Evolutionary conservation across 139 green algal genomes (phyloP), one percentile per base, ranked within the genome.

Genomic region (Chlamydomonas sphaeroides): DNA sequence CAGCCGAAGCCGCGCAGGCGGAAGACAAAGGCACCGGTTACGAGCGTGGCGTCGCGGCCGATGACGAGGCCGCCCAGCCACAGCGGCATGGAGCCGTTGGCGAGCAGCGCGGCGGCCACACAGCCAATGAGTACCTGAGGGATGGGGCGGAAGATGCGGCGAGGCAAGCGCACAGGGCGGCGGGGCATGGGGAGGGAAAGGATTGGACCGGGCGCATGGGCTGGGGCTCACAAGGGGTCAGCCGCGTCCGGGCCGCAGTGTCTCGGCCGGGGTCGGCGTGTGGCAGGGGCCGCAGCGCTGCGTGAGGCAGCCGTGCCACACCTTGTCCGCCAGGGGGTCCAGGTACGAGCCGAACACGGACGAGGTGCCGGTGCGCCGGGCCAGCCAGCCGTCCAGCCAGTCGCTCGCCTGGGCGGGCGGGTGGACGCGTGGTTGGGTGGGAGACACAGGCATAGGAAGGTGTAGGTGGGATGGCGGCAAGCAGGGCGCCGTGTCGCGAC

Each of bases 261-360:
- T n/a, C n/a, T n/a, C n/a, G n/a, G n/a, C n/a, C n/a, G n/a, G n/a
- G n/a, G n/a, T n/a, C n/a, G n/a, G n/a, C n/a, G n/a, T n/a, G n/a
- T n/a, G n/a, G n/a, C n/a, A n/a, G n/a, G n/a, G n/a, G n/a, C n/a
- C n/a, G n/a, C n/a, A n/a, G n/a, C n/a, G n/a, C n/a, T n/a, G n/a
- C n/a, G n/a, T n/a, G n/a, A n/a, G n/a, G n/a, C n/a, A n/a, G n/a
- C n/a, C n/a, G n/a, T 14, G 45, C 45, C 32, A 5, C 61, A 82
- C 88, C 79, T 98, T 98, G 85, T 98, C 95, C 5, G 92, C 95
- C 48, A 97, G 57, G 0, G 95, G 95, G 78, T 98, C 95, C 18
- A 98, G 85, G 81, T 98, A 98, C 5, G 90, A 95, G 23, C 95
- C 95, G 21, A 98, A 85, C 1, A 96, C 89, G 17, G 87, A 94